These are phyloP conservation scores for Teunomyces tritomae DNA, from an alignment of 805 yeast species.

Conservation along the genomic window DNA sequence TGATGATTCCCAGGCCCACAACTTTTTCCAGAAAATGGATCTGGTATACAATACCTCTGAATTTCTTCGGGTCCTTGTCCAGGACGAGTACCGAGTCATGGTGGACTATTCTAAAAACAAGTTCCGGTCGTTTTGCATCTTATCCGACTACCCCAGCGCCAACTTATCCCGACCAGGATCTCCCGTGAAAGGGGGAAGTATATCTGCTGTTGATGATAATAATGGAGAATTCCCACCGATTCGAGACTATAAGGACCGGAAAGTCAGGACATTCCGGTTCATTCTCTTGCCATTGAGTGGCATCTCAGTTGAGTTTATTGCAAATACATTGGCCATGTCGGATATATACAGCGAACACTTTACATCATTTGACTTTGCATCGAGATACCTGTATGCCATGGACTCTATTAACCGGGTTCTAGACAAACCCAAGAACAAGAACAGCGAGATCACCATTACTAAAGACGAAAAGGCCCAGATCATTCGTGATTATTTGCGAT, in stretches of 20 bases:
- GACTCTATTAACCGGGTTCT: constrained; percentile 20
- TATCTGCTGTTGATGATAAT: not conserved
- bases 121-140: constrained; percentile 58
- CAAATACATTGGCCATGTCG: constrained; percentile 38
- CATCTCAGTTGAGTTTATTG: constrained; percentile 16
- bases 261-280: constrained; percentile 20
- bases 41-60: constrained; percentile 47
- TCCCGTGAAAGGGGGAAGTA: constrained; percentile 15
- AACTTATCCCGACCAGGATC: constrained; percentile 17
- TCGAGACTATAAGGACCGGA: constrained; percentile 22
- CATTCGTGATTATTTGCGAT: constrained; percentile 46
- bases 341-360: constrained; percentile 58
- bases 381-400: constrained; percentile 36
- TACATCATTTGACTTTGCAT: constrained; percentile 33
- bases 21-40: constrained; percentile 44
- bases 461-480: constrained; percentile 41
- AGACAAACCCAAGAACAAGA: not conserved
- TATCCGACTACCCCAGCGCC: constrained; percentile 47
- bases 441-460: constrained; percentile 9
- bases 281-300: constrained; percentile 17
- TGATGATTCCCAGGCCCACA: not conserved
- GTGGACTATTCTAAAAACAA: constrained; percentile 67
- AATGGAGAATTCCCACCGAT: constrained; percentile 16
- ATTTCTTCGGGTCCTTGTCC: constrained; percentile 41
- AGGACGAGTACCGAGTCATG: constrained; percentile 63